phyloP scores from a whole-genome alignment of 768 basidiomycete genomes.

The Pleurotus eryngii region DNA sequence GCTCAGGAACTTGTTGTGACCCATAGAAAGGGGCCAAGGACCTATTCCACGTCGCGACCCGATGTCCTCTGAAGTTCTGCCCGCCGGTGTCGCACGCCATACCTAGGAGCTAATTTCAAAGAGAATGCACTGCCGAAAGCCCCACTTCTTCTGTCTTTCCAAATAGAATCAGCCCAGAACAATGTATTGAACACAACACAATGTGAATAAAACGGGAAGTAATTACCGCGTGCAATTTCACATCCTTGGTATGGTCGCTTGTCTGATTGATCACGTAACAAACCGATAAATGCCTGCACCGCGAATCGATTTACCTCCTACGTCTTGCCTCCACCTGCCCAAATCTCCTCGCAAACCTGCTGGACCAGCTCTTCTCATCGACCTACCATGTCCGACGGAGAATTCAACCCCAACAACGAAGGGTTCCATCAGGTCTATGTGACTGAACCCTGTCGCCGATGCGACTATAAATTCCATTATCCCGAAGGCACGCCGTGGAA shows the following conservation, averaged over 20 bases:
- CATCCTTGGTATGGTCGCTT: neutral
- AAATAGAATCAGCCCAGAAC: neutral
- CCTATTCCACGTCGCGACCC: neutral
- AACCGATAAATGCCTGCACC: conserved; percentile 6
- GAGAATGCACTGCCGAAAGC: neutral
- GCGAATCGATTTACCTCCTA: conserved; percentile 7
- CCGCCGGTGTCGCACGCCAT: neutral
- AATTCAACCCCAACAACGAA: neutral
- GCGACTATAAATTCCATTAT: conserved; percentile 8
- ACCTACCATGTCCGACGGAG: conserved; percentile 1
- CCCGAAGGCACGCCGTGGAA: conserved; percentile 11
- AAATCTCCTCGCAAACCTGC: neutral
- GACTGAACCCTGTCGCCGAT: conserved; percentile 3
- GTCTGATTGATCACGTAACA: conserved; percentile 3
- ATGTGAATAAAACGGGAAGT: neutral
- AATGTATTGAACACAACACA: neutral
- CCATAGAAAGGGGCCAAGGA: neutral
- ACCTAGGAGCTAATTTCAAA: neutral
- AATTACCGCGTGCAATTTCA: conserved; percentile 7
- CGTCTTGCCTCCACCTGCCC: conserved; percentile 3
- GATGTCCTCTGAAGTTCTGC: neutral
- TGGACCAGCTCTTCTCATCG: neutral
- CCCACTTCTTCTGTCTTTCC: neutral
- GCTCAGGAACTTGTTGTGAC: neutral
- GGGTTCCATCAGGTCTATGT: neutral